A percentile compares a stretch with the other conserved stretches of the same genome.
These are phyloP conservation scores for Teunomyces stri DNA, from an alignment of 805 yeast species.

Conservation along the genomic window DNA sequence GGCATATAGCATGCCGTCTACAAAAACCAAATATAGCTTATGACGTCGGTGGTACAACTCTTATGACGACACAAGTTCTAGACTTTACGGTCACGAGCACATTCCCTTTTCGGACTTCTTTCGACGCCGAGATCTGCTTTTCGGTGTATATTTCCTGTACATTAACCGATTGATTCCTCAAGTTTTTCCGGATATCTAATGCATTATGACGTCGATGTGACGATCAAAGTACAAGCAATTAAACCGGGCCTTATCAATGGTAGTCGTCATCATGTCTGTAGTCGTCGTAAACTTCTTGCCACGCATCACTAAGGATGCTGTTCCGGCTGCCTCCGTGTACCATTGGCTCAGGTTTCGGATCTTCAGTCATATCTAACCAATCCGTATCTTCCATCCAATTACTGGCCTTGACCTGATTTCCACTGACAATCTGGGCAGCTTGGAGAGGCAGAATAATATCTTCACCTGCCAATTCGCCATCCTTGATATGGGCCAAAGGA, in stretches of 20 bases:
- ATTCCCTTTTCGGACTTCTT: not conserved
- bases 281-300: constrained; percentile 42
- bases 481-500: constrained; percentile 42
- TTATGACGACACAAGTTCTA: not conserved
- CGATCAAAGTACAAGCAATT: not conserved
- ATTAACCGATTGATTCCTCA: not conserved
- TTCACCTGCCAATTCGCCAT: constrained; percentile 31
- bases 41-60: not conserved
- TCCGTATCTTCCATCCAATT: constrained; percentile 40
- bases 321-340: not conserved
- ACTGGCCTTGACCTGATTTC: constrained; percentile 33
- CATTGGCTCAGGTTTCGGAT: not conserved
- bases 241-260: constrained; percentile 10
- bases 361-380: constrained; percentile 16
- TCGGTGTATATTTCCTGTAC: not conserved
- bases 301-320: constrained; percentile 23
- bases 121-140: not conserved
- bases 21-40: not conserved
- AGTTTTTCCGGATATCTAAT: not conserved
- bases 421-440: constrained; percentile 42
- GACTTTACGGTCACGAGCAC: not conserved
- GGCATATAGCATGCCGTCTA: no score
- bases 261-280: constrained; percentile 41
- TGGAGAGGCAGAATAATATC: constrained; percentile 30
- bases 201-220: not conserved